Evolutionary conservation across 208 protist species (phyloP), one percentile per base, ranked within the genome.

Genomic region (Trypanosoma mega): DNA sequence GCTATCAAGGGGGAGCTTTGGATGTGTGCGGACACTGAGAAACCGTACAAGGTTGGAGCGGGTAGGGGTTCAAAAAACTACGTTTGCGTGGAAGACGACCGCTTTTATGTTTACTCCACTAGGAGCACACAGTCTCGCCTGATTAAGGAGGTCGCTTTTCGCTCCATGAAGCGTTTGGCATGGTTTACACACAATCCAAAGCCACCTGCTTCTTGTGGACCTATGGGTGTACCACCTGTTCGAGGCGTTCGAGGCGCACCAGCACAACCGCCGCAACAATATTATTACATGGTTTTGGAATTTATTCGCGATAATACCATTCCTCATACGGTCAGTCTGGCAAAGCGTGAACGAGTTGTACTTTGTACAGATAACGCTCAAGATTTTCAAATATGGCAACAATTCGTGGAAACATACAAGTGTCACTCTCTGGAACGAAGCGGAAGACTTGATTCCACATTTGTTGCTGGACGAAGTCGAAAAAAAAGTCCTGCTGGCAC

Each of bases 281-380:
- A 94, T 54, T 88, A 89, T 62, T 92, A 94, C 64, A 72, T 94
- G 11, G 68, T 92, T 2, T 16, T 92, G n/a, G 84, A 94, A 61
- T 85, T 92, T 68, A 34, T 90, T 48, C 63, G 81, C 2, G 87
- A 92, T 68, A 72, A 74, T 33, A 74, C 76, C 16, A 44, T 64
- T 2, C 46, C 51, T 0, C 65, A 29, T 18, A 73, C 66, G 9
- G 27, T 69, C 3, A 23, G 43, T 7, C 65, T 84, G 1, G 73
- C 67, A 33, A 92, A 90, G 50, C 73, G 84, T 18, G 87, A 94
- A 44, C 77, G 83, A 21, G 39, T 90, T 9, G 84, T 92, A 1
- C 65, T 94, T 2, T 94, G 84, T 61, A 94, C 87, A 6, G 84
- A 94, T 18, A 77, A 92, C 46, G 64, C 67, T 24, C 78, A 89